Percentiles rank a stretch among this genome's conserved stretches.
Conservation (phyloP, 116 monocot genomes). For the Cymodocea nodosa region DNA sequence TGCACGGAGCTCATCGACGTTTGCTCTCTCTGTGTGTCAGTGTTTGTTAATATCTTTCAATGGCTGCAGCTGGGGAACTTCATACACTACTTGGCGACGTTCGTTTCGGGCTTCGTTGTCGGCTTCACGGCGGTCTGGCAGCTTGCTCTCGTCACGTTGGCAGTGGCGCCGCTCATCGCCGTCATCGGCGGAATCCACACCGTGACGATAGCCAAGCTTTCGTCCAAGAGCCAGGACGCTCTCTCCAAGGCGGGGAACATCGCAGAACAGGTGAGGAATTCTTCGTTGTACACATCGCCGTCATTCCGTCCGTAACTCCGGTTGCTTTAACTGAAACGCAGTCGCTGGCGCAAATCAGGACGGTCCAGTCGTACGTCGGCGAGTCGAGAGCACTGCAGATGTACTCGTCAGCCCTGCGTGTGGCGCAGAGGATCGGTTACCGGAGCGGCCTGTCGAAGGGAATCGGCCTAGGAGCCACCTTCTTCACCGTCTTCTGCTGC, state of each 20-base stretch:
- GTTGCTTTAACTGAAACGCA: constrained; percentile 6
- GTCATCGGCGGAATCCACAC: constrained; percentile 80
- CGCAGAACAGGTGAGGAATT: constrained; percentile 49
- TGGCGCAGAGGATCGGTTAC: constrained; percentile 70
- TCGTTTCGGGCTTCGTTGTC: constrained; percentile 76
- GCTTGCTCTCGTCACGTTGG: constrained; percentile 88
- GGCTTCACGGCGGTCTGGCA: constrained; percentile 95
- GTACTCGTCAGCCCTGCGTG: constrained; percentile 45
- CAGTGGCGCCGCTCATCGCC: constrained; percentile 81
- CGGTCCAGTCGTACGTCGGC: constrained; percentile 70
- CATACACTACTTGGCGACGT: constrained; percentile 92
- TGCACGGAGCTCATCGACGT: not conserved
- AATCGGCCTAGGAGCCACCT: constrained; percentile 67
- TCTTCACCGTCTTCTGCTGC: constrained; percentile 98
- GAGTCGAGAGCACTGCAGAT: constrained; percentile 51
- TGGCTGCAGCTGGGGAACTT: constrained; percentile 69
- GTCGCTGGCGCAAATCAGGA: constrained; percentile 83
- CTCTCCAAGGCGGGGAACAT: constrained; percentile 76
- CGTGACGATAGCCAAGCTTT: constrained; percentile 53
- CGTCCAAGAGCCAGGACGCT: constrained; percentile 64
- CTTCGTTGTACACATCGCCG: not conserved
- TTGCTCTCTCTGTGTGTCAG: too few species aligned
- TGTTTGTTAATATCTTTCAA: too few species aligned
- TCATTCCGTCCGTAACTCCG: not conserved
- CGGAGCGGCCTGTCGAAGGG: constrained; percentile 70